Conservation (phyloP, 805 yeast genomes). For the Ogataea angusta region DNA sequence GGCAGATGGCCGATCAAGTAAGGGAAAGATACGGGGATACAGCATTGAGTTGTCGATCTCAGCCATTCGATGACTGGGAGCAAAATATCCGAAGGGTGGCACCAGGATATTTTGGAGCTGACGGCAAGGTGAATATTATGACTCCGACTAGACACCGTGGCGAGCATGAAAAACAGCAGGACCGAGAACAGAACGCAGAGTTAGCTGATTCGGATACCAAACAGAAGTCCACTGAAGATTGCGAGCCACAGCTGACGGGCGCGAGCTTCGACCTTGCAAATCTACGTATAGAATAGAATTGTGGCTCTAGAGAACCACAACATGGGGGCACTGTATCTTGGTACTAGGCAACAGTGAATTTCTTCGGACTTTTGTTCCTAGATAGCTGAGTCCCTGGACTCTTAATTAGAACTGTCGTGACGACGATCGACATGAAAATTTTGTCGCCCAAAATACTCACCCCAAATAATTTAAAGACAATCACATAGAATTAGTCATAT, state of each 20-base stretch:
- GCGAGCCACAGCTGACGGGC: neutral
- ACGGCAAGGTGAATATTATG: slow-evolving; percentile 25
- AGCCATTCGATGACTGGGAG: slow-evolving; percentile 23
- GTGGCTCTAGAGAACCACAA: too few species aligned
- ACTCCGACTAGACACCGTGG: slow-evolving; percentile 19
- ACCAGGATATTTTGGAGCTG: slow-evolving; percentile 29
- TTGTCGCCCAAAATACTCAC: slow-evolving; percentile 2
- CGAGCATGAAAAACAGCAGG: neutral
- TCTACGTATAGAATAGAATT: slow-evolving; percentile 6
- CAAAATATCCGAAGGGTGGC: slow-evolving; percentile 18
- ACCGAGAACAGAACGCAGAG: neutral
- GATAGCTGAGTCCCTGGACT: too few species aligned
- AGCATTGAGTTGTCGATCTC: neutral
- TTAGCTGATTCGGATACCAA: too few species aligned
- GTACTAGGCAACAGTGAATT: too few species aligned
- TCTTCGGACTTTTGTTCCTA: too few species aligned
- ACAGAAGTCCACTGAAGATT: too few species aligned
- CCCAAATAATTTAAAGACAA: neutral
- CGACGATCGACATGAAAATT: slow-evolving; percentile 11
- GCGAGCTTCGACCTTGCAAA: slow-evolving; percentile 4
- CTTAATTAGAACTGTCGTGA: neutral
- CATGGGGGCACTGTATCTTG: too few species aligned
- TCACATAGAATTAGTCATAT: neutral
- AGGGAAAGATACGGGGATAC: slow-evolving; percentile 5
- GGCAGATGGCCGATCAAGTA: slow-evolving; percentile 1